Percentiles rank a stretch among this genome's conserved stretches.
These are phyloP conservation scores for Stephania cephalantha DNA, from an alignment of 164 flowering plant genomes.

Conservation along the genomic window DNA sequence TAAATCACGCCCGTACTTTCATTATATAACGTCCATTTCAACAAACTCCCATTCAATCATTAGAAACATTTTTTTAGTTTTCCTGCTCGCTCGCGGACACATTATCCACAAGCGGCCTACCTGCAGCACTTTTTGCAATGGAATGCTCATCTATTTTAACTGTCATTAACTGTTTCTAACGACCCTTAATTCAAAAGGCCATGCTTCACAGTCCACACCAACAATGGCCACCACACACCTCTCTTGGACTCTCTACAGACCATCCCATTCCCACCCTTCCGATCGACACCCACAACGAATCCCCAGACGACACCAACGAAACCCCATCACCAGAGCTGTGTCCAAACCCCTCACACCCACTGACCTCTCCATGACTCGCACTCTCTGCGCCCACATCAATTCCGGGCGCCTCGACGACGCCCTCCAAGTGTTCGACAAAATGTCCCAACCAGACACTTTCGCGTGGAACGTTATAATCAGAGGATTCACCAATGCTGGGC, in stretches of 20 bases:
- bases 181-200: background rate
- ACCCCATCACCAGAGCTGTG: conserved; percentile 3
- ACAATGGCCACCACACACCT: conserved; percentile 13
- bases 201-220: background rate
- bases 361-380: conserved; percentile 13
- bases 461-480: conserved; percentile 54
- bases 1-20: too few species aligned
- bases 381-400: conserved; percentile 21
- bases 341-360: background rate
- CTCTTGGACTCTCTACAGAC: conserved; percentile 8
- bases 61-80: too few species aligned
- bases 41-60: too few species aligned
- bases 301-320: conserved; percentile 3
- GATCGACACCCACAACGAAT: background rate
- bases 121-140: too few species aligned
- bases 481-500: conserved; percentile 30
- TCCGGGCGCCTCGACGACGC: conserved; percentile 45
- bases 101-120: too few species aligned
- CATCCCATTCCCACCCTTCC: too few species aligned
- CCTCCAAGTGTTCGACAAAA: conserved; percentile 42
- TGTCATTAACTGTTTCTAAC: background rate
- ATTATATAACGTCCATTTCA: too few species aligned
- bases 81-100: too few species aligned
- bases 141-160: background rate
- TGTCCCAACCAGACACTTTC: conserved; percentile 26